phyloP scores from a whole-genome alignment of 208 protist genomes.

The Plasmodiophora brassicae region DNA sequence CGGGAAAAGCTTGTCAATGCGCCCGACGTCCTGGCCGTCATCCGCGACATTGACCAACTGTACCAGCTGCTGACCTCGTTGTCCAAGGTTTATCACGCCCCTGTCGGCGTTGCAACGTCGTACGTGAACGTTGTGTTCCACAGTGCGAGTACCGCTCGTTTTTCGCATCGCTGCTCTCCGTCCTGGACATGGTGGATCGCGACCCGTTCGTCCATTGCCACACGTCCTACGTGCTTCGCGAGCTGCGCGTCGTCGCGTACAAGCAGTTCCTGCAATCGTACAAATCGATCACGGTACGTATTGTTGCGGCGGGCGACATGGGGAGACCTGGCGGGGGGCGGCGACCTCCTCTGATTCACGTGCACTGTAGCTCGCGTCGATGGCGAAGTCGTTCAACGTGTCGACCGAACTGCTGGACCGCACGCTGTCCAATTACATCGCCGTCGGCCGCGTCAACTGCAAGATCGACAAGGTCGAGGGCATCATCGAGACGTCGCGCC shows the following conservation, averaged over 20 bases:
- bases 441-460: slow-evolving; percentile 85
- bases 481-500: slow-evolving; percentile 86
- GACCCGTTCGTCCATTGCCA: slow-evolving; percentile 75
- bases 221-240: slow-evolving; percentile 88
- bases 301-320: too few species aligned
- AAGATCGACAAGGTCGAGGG: slow-evolving; percentile 90
- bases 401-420: neutral
- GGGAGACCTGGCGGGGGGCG: too few species aligned
- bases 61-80: neutral
- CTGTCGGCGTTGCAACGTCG: too few species aligned
- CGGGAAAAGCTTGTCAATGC: slow-evolving; percentile 23
- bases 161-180: slow-evolving; percentile 41
- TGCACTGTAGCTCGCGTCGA: neutral
- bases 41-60: neutral
- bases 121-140: too few species aligned
- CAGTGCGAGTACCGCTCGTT: slow-evolving; percentile 25
- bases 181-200: neutral
- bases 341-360: neutral
- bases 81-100: neutral
- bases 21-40: slow-evolving; percentile 12
- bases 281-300: slow-evolving; percentile 62
- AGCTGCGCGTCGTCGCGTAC: slow-evolving; percentile 90
- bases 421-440: slow-evolving; percentile 93
- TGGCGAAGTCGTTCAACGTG: neutral
- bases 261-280: slow-evolving; percentile 97